Conservation (phyloP, 1,139 yeast genomes). For the Fermentozyma sake region DNA sequence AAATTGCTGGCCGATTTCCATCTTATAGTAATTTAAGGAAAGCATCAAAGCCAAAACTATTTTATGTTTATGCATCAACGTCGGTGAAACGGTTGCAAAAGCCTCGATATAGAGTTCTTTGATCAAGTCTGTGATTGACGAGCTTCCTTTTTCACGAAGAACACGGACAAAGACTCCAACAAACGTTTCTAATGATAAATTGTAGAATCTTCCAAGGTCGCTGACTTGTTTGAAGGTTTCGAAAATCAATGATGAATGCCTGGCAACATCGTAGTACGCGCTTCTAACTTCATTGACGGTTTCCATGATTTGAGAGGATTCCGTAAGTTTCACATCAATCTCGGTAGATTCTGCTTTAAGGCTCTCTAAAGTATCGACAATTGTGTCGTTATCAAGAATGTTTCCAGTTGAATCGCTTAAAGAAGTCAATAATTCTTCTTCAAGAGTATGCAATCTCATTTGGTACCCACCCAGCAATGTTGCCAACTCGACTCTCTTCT, state of each 20-base stretch:
- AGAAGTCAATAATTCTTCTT: constrained; percentile 54
- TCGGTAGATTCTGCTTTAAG: constrained; percentile 61
- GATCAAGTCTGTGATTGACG: constrained; percentile 5
- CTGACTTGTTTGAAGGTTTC: constrained; percentile 40
- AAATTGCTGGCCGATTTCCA: constrained; percentile 24
- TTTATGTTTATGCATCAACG: constrained; percentile 49
- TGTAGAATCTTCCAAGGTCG: constrained; percentile 47
- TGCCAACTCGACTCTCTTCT: constrained; percentile 48
- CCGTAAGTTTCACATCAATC: constrained; percentile 50
- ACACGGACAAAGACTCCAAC: constrained; percentile 36
- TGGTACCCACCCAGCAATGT: constrained; percentile 59
- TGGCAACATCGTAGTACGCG: constrained; percentile 51
- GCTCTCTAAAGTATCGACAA: constrained; percentile 57
- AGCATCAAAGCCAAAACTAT: constrained; percentile 41
- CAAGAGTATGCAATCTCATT: constrained; percentile 51
- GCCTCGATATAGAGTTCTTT: constrained; percentile 36
- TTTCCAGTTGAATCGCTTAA: constrained; percentile 57
- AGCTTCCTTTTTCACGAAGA: constrained; percentile 16
- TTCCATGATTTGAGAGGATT: constrained; percentile 50
- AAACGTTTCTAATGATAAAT: constrained; percentile 51
- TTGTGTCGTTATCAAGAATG: constrained; percentile 62
- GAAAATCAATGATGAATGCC: constrained; percentile 49
- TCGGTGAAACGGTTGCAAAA: constrained; percentile 43
- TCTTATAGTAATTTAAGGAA: constrained; percentile 20
- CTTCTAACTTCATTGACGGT: constrained; percentile 47